Evolutionary conservation across 78 protist genomes (phyloP).

Genomic region (Dictyostelium brefeldianum): DNA sequence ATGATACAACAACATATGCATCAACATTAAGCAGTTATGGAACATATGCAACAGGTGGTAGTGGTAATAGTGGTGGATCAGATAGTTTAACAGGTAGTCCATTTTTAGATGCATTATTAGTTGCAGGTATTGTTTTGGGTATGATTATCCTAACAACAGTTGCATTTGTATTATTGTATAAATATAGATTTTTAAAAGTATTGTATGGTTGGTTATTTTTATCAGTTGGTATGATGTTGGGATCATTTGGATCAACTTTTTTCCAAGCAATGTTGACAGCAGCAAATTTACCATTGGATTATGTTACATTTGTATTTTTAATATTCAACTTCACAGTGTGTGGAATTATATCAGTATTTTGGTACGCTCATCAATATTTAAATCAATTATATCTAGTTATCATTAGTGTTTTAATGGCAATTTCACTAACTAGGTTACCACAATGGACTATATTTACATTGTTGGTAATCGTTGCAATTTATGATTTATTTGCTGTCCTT

Average conservation of each 20-base stretch:
- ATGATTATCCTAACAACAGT: constrained; percentile 70
- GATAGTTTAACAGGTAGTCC: neutral
- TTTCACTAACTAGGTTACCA: constrained; percentile 90
- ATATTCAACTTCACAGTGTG: constrained; percentile 93
- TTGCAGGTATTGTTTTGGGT: constrained; percentile 51
- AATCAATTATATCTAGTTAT: constrained; percentile 65
- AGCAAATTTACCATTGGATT: constrained; percentile 76
- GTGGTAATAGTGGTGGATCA: constrained; percentile 3
- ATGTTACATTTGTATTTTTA: constrained; percentile 77
- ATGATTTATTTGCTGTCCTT: constrained; percentile 94
- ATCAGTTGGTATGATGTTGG: constrained; percentile 75
- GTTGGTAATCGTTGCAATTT: constrained; percentile 91
- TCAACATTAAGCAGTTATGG: neutral
- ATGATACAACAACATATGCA: neutral
- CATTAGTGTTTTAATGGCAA: constrained; percentile 79
- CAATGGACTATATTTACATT: constrained; percentile 97
- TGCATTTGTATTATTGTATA: constrained; percentile 74
- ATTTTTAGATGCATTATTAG: constrained; percentile 46
- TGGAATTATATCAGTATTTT: constrained; percentile 92
- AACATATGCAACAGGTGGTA: neutral
- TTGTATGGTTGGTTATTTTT: constrained; percentile 78
- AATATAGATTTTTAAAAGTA: constrained; percentile 78
- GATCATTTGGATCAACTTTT: constrained; percentile 50
- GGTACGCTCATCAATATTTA: constrained; percentile 71
- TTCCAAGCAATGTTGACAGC: constrained; percentile 35